Evolutionary conservation across 352 stramenopile genomes (phyloP).

Genomic region (Globisporangium viniferum): DNA sequence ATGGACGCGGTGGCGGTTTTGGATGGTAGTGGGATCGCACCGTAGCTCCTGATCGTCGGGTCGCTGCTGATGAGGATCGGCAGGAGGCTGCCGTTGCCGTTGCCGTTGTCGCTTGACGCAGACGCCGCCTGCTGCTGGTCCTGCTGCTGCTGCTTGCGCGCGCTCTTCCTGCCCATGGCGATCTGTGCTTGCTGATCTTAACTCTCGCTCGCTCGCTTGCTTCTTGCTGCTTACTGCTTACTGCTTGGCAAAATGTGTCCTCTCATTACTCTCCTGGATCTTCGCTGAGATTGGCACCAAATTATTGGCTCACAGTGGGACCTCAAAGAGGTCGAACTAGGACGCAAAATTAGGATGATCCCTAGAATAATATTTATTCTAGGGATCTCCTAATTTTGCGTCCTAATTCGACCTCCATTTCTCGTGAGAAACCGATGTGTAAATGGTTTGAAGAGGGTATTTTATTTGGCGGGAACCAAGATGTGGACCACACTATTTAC

Average conservation of each 20-base stretch:
- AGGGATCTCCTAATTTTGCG: too few species aligned
- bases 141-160: slow-evolving; percentile 3
- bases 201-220: background rate
- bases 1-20: background rate
- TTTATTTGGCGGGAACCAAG: too few species aligned
- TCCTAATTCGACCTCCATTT: too few species aligned
- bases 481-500: background rate
- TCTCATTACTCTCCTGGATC: background rate
- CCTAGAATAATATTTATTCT: too few species aligned
- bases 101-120: background rate
- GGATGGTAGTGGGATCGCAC: background rate
- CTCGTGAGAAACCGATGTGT: too few species aligned
- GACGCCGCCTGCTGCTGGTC: background rate
- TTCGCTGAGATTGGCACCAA: too few species aligned
- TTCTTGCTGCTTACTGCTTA: background rate
- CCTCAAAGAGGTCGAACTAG: too few species aligned
- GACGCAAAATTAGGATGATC: too few species aligned
- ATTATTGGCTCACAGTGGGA: too few species aligned
- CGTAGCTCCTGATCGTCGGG: slow-evolving; percentile 1
- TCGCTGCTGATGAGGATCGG: background rate
- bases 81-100: background rate
- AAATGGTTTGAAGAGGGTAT: too few species aligned
- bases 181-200: too few species aligned
- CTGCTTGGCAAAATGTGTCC: background rate
- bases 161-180: background rate